phyloP scores from a whole-genome alignment of 805 yeast genomes.

The Cyberlindnera euphorbiae region DNA sequence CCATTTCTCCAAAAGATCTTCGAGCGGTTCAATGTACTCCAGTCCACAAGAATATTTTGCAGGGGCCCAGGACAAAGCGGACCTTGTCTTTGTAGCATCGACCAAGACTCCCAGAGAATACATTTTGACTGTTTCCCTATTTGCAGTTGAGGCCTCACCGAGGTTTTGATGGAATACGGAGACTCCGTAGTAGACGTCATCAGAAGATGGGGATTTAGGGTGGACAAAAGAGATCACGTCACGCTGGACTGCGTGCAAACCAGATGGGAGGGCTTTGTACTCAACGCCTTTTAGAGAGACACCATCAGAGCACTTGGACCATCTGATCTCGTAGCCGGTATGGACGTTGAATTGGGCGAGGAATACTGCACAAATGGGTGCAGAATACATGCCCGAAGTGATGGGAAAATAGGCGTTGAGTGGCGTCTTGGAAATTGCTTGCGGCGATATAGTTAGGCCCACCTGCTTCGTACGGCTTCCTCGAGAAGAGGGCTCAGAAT shows the following conservation, averaged over 20 bases:
- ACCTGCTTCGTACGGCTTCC: too few relatives aligned
- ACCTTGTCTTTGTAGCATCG: constrained; percentile 32
- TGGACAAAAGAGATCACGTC: constrained; percentile 54
- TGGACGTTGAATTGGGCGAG: constrained; percentile 49
- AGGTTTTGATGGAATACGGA: constrained; percentile 47
- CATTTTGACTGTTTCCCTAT: constrained; percentile 48
- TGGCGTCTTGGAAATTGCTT: neutral
- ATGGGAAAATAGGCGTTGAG: constrained; percentile 11
- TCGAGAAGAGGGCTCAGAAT: neutral
- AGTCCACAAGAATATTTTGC: constrained; percentile 38
- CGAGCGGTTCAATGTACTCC: constrained; percentile 37
- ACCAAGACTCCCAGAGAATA: constrained; percentile 60
- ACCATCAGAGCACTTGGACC: constrained; percentile 34
- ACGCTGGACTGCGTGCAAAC: constrained; percentile 46
- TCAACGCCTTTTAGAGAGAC: constrained; percentile 43
- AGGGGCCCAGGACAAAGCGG: constrained; percentile 35
- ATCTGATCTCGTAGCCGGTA: constrained; percentile 43
- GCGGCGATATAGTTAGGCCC: too few relatives aligned
- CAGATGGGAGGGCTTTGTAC: constrained; percentile 65
- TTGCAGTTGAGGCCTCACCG: constrained; percentile 24
- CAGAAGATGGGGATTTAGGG: constrained; percentile 22
- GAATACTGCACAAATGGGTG: constrained; percentile 39
- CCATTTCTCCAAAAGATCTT: constrained; percentile 24
- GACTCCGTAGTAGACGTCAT: constrained; percentile 39
- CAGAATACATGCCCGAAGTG: constrained; percentile 3